phyloP scores from a whole-genome alignment of 1,284 basidiomycete species.

The Uromyces viciae-fabae region DNA sequence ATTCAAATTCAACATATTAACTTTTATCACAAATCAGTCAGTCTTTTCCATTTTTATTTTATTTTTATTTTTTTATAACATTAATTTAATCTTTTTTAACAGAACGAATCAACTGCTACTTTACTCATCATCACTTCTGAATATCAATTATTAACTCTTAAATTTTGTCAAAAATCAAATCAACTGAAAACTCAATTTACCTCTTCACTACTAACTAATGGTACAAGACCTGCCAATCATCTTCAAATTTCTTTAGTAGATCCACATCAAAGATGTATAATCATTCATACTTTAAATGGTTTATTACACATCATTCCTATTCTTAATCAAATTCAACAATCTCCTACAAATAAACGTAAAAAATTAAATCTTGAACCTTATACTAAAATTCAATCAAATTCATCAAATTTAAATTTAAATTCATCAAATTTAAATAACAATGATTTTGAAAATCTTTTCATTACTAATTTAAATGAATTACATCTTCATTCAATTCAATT shows the following conservation, averaged over 20 bases:
- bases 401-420: neutral
- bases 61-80: neutral
- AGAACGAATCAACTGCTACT: slow-evolving; percentile 28
- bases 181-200: slow-evolving; percentile 28
- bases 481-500: slow-evolving; percentile 34
- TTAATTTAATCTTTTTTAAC: no score
- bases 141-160: slow-evolving; percentile 25
- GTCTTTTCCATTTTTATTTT: neutral
- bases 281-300: slow-evolving; percentile 39
- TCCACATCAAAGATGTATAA: slow-evolving; percentile 30
- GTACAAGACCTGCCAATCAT: slow-evolving; percentile 28
- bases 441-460: slow-evolving; percentile 2
- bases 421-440: neutral
- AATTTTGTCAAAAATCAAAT: slow-evolving; percentile 8
- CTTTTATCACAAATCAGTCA: slow-evolving; percentile 15
- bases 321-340: neutral
- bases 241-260: slow-evolving; percentile 38
- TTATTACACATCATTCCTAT: slow-evolving; percentile 34
- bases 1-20: slow-evolving; percentile 35
- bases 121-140: slow-evolving; percentile 31
- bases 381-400: neutral
- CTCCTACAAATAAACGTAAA: slow-evolving; percentile 1
- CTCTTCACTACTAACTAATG: slow-evolving; percentile 17
- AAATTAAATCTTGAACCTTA: neutral
- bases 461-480: slow-evolving; percentile 22